phyloP scores from a whole-genome alignment of 768 basidiomycete species.

The Lepiota brunneoincarnata region DNA sequence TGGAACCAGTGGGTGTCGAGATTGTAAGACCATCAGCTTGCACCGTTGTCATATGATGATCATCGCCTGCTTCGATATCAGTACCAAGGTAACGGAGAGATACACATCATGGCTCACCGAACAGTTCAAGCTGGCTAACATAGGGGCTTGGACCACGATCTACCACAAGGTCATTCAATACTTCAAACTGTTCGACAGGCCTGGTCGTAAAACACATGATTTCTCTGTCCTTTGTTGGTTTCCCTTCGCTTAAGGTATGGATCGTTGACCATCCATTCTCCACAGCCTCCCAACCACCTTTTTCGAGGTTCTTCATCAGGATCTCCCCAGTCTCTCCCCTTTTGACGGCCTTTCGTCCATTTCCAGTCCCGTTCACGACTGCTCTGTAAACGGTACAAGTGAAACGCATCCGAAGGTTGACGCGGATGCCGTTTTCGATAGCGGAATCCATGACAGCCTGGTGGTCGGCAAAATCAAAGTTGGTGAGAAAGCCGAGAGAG shows the following conservation, averaged over 20 bases:
- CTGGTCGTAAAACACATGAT: constrained; percentile 98
- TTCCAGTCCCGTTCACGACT: constrained; percentile 69
- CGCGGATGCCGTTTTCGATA: constrained; percentile 91
- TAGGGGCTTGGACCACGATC: constrained; percentile 98
- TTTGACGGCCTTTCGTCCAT: constrained; percentile 79
- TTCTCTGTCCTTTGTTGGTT: constrained; percentile 80
- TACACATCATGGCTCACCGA: constrained; percentile 58
- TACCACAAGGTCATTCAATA: constrained; percentile 93
- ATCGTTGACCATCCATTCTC: constrained; percentile 62
- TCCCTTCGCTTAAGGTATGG: constrained; percentile 35
- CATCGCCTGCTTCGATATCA: constrained; percentile 66
- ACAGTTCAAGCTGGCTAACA: constrained; percentile 92
- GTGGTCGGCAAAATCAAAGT: constrained; percentile 91
- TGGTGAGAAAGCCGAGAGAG: constrained; percentile 95
- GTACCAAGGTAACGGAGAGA: neutral
- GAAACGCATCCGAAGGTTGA: constrained; percentile 98
- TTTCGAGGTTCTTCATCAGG: constrained; percentile 89
- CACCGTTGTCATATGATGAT: constrained; percentile 98
- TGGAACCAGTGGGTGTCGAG: constrained; percentile 96
- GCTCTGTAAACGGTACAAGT: constrained; percentile 98
- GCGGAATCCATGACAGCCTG: constrained; percentile 81
- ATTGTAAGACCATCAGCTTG: constrained; percentile 97
- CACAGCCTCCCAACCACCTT: constrained; percentile 94
- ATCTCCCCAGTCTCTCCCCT: constrained; percentile 95
- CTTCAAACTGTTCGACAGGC: constrained; percentile 95